Conservation (phyloP, 2,329 filamentous ascomycete genomes). For the Pezicula radicicola region DNA sequence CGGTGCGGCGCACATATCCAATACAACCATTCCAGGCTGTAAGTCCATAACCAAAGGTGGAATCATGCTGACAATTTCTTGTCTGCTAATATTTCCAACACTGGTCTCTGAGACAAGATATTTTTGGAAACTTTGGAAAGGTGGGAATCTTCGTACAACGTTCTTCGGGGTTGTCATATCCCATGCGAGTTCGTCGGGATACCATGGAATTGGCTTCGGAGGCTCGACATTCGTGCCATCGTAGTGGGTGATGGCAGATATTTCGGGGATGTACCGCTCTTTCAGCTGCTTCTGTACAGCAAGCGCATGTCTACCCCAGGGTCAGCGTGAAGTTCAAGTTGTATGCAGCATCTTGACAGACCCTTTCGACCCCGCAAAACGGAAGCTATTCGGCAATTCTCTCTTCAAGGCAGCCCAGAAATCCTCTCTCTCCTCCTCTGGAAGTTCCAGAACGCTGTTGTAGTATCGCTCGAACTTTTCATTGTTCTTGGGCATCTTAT, state of each 20-base stretch:
- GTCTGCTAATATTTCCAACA: slow-evolving; percentile 94
- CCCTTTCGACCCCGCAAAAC: slow-evolving; percentile 95
- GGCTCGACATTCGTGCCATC: slow-evolving; percentile 81
- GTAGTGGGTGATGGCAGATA: slow-evolving; percentile 76
- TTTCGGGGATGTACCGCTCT: slow-evolving; percentile 85
- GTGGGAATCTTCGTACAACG: slow-evolving; percentile 87
- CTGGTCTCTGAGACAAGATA: slow-evolving; percentile 97
- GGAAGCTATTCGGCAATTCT: slow-evolving; percentile 94
- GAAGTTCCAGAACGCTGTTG: slow-evolving; percentile 70
- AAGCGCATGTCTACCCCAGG: slow-evolving; percentile 71
- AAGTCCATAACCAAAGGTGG: slow-evolving; percentile 91
- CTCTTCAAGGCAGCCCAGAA: slow-evolving; percentile 84
- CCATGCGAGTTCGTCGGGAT: slow-evolving; percentile 93
- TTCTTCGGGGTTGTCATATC: slow-evolving; percentile 98
- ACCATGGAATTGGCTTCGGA: slow-evolving; percentile 82
- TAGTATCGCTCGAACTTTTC: slow-evolving; percentile 86
- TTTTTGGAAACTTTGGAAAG: slow-evolving; percentile 94
- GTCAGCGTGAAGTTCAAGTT: slow-evolving; percentile 1
- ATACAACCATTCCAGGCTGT: slow-evolving; percentile 83
- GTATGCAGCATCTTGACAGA: slow-evolving; percentile 35
- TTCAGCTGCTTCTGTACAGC: slow-evolving; percentile 86
- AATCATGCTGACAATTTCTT: slow-evolving; percentile 99
- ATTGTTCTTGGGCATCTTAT: slow-evolving; percentile 72
- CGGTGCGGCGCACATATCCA: slow-evolving; percentile 95
- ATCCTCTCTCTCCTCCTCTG: slow-evolving; percentile 72